Base-by-base conservation (phyloP, 805 yeast species). In the Ogataea zsoltii region DNA sequence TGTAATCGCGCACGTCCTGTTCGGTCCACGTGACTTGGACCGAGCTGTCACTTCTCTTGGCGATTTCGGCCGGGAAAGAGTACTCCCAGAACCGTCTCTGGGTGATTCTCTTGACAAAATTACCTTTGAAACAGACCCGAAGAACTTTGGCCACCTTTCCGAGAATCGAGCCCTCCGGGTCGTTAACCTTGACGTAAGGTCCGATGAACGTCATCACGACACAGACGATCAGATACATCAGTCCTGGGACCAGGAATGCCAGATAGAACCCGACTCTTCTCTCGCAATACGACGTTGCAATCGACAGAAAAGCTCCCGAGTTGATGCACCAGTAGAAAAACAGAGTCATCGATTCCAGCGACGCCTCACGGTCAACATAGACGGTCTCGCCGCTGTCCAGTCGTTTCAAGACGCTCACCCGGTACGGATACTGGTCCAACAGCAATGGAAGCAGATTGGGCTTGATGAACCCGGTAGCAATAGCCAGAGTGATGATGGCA, bases 311-410 rank as follows among this genome's bases (percentile, higher is more conserved):
- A 7, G 80, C 76, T 50, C 82, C 83, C 48, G 76, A 66, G 55
- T 76, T 79, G 53, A 79, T 77, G 42, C 77, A 64, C 79, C 80
- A 76, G 62, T 77, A 77, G 60, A 76, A 77, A 36, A 72, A 65
- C 58, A 76, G 65, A 17, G 75, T 57, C 50, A 69, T 54, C 32
- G 61, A 57, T 53, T 67, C 69, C 46, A 74, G 58, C 4, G 76
- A 60, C 44, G 70, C 64, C 55, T 69, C 71, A 44, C 76, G 68
- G 54, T 74, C 78, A 36, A 75, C 65, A 54, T 85, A 79, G 29
- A 85, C 91, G 38, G 75, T 73, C 59, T 81, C 82, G 46, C 96
- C 96, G 21, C 71, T 60, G 53, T 80, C 79, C 41, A 77, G 68
- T 3, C 76, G 77, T 62, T 73, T 76, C 44, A 87, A 78, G 41